phyloP scores from a whole-genome alignment of 257 asterid genomes.

The Solanum infundibuliforme region DNA sequence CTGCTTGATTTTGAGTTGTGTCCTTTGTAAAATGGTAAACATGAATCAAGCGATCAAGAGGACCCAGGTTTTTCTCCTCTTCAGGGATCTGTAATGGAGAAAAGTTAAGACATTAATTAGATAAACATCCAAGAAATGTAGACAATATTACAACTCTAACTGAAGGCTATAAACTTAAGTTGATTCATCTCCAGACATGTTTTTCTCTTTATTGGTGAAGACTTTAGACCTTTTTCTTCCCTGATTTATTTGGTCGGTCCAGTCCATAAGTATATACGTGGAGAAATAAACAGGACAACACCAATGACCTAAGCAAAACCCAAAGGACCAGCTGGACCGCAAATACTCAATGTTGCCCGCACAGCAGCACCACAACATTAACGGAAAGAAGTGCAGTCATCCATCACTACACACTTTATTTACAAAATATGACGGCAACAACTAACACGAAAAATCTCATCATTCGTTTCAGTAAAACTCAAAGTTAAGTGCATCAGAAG shows the following conservation, averaged over 20 bases:
- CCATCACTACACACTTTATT: background rate
- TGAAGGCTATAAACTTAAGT: background rate
- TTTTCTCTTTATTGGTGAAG: background rate
- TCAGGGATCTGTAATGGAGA: constrained; percentile 13
- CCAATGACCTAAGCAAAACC: background rate
- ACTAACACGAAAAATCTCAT: background rate
- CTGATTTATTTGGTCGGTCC: background rate
- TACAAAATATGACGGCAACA: background rate
- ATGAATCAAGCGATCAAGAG: constrained; percentile 20
- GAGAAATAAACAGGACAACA: background rate
- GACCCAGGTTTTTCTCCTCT: constrained; percentile 20
- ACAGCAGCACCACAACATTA: background rate
- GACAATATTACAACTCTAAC: background rate
- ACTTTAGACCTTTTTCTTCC: background rate
- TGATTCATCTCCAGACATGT: background rate
- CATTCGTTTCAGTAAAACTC: background rate
- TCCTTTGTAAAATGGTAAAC: constrained; percentile 19
- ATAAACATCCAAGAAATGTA: background rate
- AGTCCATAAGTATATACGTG: background rate
- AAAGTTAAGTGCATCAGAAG: background rate
- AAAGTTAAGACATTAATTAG: background rate
- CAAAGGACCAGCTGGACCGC: background rate
- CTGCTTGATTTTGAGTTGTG: constrained; percentile 16
- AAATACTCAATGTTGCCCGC: background rate
- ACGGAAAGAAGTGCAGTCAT: background rate